Evolutionary conservation across 1,284 basidiomycete species (phyloP).

Genomic region (Irpex sp.): DNA sequence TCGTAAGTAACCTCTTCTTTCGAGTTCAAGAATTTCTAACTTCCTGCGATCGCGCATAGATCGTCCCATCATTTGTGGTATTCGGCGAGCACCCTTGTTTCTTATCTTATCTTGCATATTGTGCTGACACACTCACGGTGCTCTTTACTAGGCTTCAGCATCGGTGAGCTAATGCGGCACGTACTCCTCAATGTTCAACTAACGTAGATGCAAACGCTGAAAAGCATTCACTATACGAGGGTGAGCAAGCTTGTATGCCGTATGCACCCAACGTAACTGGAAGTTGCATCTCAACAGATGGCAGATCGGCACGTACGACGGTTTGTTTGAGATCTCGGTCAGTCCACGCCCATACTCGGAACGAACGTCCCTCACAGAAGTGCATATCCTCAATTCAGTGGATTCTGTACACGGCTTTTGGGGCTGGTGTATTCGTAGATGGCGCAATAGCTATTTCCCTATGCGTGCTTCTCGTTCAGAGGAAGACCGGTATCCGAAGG

Average conservation of each 20-base stretch:
- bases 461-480: conserved; percentile 10
- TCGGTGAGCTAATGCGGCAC: conserved; percentile 3
- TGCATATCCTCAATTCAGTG: conserved; percentile 6
- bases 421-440: conserved; percentile 13
- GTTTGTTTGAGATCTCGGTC: conserved; percentile 14
- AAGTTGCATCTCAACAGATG: background rate
- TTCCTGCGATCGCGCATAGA: conserved; percentile 3
- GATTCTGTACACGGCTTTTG: conserved; percentile 14
- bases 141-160: conserved; percentile 1
- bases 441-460: conserved; percentile 11
- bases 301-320: conserved; percentile 11
- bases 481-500: conserved; percentile 13
- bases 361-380: background rate
- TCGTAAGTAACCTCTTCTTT: conserved; percentile 12
- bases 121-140: background rate
- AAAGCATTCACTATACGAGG: conserved; percentile 10
- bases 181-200: background rate
- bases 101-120: background rate
- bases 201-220: background rate
- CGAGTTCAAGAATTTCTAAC: background rate
- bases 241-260: conserved; percentile 3
- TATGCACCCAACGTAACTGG: background rate
- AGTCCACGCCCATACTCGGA: background rate
- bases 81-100: conserved; percentile 11
- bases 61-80: conserved; percentile 14